Conservation (phyloP, 345 rosid genomes). For the Eucalyptus rudis region DNA sequence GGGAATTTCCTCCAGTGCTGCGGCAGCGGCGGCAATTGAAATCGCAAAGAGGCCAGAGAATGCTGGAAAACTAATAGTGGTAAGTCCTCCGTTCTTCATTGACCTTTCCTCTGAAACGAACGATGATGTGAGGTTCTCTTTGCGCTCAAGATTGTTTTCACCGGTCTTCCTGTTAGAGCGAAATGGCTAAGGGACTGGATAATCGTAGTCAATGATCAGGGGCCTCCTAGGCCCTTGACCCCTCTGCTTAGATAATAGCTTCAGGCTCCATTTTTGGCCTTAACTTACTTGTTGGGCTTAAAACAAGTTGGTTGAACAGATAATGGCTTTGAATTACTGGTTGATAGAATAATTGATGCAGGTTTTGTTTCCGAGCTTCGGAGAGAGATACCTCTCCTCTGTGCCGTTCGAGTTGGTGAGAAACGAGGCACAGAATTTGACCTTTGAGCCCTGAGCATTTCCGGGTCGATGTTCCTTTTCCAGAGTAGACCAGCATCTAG, state of each 20-base stretch:
- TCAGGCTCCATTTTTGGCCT: background rate
- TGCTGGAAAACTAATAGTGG: constrained; percentile 77
- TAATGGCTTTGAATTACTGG: background rate
- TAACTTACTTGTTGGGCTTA: background rate
- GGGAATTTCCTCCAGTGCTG: too few relatives aligned
- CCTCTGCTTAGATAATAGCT: background rate
- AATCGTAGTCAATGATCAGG: background rate
- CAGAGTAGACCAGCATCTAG: background rate
- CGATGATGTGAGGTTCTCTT: background rate
- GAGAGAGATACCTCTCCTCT: constrained; percentile 65
- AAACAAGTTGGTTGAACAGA: background rate
- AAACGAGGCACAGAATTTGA: constrained; percentile 47
- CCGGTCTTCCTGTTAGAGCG: background rate
- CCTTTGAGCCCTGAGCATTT: constrained; percentile 25
- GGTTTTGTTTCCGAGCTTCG: constrained; percentile 79
- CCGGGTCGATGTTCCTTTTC: background rate
- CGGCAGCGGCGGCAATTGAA: too few relatives aligned
- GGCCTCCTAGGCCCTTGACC: background rate
- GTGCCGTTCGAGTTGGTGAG: constrained; percentile 50
- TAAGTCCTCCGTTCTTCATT: constrained; percentile 14
- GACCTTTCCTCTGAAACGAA: background rate
- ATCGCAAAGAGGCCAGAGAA: constrained; percentile 77
- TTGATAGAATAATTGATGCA: background rate
- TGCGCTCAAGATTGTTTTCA: background rate
- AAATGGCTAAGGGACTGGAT: background rate